Evolutionary conservation across 2,329 filamentous ascomycete species (phyloP), one percentile per base, ranked within the genome.

Genomic region (Alternaria dauci): DNA sequence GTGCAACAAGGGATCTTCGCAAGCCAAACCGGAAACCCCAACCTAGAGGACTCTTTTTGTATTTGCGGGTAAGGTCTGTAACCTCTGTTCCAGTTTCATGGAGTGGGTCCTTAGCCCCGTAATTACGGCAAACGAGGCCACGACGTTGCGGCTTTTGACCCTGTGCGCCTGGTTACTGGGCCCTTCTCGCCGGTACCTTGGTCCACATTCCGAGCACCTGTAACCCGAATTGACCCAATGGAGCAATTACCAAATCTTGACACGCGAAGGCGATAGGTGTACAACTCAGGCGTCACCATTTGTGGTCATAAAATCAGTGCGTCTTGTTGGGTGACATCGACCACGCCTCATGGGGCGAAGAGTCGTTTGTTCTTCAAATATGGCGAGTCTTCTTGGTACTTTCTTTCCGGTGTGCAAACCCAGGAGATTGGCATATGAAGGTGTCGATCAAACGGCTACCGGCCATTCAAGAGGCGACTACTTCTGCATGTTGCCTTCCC

Each of bases 271-370:
- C 55, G 43, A 52, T 55, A 30, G 26, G 43, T 60, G 64, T 65
- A 43, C 47, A 26, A 67, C 61, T 34, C 55, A 41, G 55, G 59
- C 52, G 59, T 52, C 43, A 46, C 55, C 52, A 36, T 26, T 55
- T 43, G 38, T 52, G 44, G 50, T 38, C n/a, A 39, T 61, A 20
- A 23, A 48, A 39, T 42, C 46, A 56, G 52, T 58, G 59, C 52
- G 48, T 44, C 43, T 53, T 54, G 50, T 58, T 65, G 51, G 53
- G 55, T 65, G 48, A 58, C 52, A 62, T 58, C 30, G 55, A 51
- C 55, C 20, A 48, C 48, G 39, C 39, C 55, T 48, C 39, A 30
- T 46, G 46, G 52, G 28, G 52, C 48, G 34, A 52, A 38, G n/a
- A 38, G 34, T 56, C 20, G 44, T 43, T 44, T 26, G 42, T 46